A percentile compares a stretch with the other conserved stretches of the same genome.
Conservation (phyloP, 1,284 basidiomycete species). For the Leccinum pachyderme region DNA sequence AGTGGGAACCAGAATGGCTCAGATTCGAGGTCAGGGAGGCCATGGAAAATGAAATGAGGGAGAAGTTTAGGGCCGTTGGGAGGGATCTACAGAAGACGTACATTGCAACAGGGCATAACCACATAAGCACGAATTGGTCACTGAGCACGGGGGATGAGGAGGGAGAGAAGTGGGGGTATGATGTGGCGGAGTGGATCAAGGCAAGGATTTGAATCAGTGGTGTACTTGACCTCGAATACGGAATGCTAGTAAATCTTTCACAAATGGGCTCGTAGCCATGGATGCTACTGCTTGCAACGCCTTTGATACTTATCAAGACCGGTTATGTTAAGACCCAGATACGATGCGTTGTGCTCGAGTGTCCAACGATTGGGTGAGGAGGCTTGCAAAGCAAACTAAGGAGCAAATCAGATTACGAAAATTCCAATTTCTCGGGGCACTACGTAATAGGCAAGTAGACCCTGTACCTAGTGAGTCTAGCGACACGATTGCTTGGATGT, state of each 20-base stretch:
- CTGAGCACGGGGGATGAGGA: conserved; percentile 51
- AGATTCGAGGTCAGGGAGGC: conserved; percentile 35
- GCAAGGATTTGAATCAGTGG: conserved; percentile 8
- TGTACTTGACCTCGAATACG: conserved; percentile 14
- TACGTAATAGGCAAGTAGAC: no score
- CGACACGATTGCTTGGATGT: no score
- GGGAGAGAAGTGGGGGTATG: conserved; percentile 61
- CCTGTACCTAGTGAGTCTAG: no score
- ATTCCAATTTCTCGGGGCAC: no score
- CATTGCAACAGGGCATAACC: conserved; percentile 56
- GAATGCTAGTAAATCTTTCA: neutral
- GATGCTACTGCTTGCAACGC: neutral
- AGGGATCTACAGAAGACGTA: conserved; percentile 32
- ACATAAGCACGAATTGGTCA: conserved; percentile 53
- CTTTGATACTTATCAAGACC: neutral
- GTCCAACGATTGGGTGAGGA: no score
- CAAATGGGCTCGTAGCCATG: neutral
- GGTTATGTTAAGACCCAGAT: no score
- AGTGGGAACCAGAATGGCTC: conserved; percentile 50
- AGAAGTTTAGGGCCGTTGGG: conserved; percentile 34
- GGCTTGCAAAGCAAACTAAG: no score
- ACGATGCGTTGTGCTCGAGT: no score
- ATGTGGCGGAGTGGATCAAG: conserved; percentile 48
- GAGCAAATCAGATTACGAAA: no score
- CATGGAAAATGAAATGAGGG: conserved; percentile 38